phyloP scores from a whole-genome alignment of 2,329 filamentous ascomycete species.

The Magnaporthiopsis incrustans region DNA sequence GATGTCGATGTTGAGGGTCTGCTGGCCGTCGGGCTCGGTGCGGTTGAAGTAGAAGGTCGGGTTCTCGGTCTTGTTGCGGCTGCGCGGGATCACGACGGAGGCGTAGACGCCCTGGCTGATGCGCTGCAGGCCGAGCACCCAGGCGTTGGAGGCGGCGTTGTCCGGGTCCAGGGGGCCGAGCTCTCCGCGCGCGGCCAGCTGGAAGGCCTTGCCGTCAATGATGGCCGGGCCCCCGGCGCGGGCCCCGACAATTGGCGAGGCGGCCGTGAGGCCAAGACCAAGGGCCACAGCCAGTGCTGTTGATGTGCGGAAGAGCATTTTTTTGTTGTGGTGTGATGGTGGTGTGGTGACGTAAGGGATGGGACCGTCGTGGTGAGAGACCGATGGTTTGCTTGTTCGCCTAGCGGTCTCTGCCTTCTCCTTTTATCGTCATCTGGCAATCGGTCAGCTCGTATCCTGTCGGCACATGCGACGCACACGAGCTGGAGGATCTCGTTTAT shows the following conservation, averaged over 20 bases:
- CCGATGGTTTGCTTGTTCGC: no score
- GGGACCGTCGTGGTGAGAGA: neutral
- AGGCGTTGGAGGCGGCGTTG: conserved; percentile 4
- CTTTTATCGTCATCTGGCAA: no score
- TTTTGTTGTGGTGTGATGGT: neutral
- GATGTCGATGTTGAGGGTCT: conserved; percentile 5
- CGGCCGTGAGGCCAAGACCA: neutral
- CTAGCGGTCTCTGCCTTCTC: no score
- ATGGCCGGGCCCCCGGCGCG: conserved; percentile 1
- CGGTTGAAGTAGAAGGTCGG: conserved; percentile 6
- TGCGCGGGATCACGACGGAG: neutral
- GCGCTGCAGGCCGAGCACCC: conserved; percentile 3
- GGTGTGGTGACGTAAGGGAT: neutral
- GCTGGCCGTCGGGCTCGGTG: neutral
- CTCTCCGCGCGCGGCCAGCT: conserved; percentile 1
- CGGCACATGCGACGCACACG: neutral
- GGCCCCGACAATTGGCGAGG: neutral
- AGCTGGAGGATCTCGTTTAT: neutral
- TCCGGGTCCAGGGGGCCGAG: conserved; percentile 2
- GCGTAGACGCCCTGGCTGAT: conserved; percentile 2
- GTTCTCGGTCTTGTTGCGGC: conserved; percentile 5
- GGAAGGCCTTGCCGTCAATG: conserved; percentile 4
- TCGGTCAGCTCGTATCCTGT: no score
- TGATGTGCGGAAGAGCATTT: conserved; percentile 1
- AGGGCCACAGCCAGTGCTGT: neutral